These are phyloP conservation scores for Geosmithia putterillii DNA, from an alignment of 2,329 filamentous ascomycete species.

Conservation along the genomic window DNA sequence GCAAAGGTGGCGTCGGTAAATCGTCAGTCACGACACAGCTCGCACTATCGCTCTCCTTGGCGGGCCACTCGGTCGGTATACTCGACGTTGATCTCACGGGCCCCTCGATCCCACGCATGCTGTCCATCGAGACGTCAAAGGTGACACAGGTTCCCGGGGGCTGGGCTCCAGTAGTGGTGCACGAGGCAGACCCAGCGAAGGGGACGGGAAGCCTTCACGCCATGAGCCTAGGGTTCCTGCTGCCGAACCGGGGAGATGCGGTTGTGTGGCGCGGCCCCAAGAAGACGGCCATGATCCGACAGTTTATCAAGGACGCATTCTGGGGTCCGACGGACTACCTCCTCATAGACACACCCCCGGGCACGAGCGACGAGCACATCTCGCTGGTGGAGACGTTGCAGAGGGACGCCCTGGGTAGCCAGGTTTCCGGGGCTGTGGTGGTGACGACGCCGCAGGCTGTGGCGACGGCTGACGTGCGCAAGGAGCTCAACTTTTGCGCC, in stretches of 20 bases:
- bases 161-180: slow-evolving; percentile 82
- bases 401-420: slow-evolving; percentile 45
- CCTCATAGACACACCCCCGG: slow-evolving; percentile 89
- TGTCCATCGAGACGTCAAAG: slow-evolving; percentile 78
- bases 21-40: slow-evolving; percentile 96
- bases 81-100: slow-evolving; percentile 95
- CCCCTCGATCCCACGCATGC: slow-evolving; percentile 89
- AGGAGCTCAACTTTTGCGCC: slow-evolving; percentile 84
- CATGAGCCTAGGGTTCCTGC: slow-evolving; percentile 88
- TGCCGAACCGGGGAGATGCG: slow-evolving; percentile 72
- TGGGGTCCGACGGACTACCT: slow-evolving; percentile 87
- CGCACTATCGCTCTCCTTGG: slow-evolving; percentile 73
- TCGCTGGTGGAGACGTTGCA: slow-evolving; percentile 81
- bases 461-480: slow-evolving; percentile 83
- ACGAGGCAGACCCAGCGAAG: slow-evolving; percentile 40
- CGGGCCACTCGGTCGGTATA: slow-evolving; percentile 83
- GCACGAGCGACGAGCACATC: slow-evolving; percentile 95
- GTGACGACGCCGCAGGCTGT: slow-evolving; percentile 96
- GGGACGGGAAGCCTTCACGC: slow-evolving; percentile 57
- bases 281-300: slow-evolving; percentile 97
- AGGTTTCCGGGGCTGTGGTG: slow-evolving; percentile 78
- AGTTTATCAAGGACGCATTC: slow-evolving; percentile 84
- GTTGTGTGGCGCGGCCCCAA: slow-evolving; percentile 97
- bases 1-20: slow-evolving; percentile 96
- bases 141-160: slow-evolving; percentile 85